phyloP scores from a whole-genome alignment of 225 moss, liverwort and hornwort genomes.

The Polytrichum formosum region DNA sequence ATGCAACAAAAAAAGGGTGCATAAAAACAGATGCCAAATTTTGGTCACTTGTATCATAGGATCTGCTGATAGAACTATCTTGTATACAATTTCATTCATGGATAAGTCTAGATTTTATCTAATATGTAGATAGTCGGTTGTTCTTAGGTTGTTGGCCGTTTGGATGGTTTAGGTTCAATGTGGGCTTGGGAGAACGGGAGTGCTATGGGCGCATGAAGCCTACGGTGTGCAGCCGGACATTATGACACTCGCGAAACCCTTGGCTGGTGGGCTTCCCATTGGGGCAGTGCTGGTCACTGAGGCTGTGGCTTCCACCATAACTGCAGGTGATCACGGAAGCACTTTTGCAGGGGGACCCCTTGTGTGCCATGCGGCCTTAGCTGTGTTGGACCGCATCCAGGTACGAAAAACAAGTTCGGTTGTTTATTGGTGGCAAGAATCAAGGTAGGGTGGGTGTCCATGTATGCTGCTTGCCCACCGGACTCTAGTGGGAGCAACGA shows the following conservation, averaged over 20 bases:
- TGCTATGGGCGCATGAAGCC: conserved; percentile 75
- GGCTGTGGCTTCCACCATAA: conserved; percentile 62
- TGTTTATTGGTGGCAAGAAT: neutral
- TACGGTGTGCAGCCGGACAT: conserved; percentile 73
- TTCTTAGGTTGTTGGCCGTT: no score
- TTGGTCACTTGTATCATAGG: no score
- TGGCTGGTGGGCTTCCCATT: conserved; percentile 85
- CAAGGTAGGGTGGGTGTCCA: no score
- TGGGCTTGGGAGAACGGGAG: conserved; percentile 73
- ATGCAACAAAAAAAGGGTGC: no score
- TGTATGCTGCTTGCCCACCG: no score
- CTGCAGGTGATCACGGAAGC: conserved; percentile 60
- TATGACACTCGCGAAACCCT: conserved; percentile 87
- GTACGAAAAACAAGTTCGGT: neutral
- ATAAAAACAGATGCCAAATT: no score
- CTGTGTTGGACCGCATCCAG: conserved; percentile 50
- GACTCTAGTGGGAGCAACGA: no score
- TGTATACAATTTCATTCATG: neutral
- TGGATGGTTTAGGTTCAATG: conserved; percentile 57
- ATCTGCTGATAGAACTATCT: no score
- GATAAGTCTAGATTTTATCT: neutral
- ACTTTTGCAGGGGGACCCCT: conserved; percentile 32
- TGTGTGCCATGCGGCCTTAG: conserved; percentile 57
- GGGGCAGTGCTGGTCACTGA: conserved; percentile 84
- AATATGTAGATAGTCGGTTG: no score